A percentile compares a stretch with the other conserved stretches of the same genome.
Conservation (phyloP, 2,329 filamentous ascomycete species). For the Ascochyta rabiei region DNA sequence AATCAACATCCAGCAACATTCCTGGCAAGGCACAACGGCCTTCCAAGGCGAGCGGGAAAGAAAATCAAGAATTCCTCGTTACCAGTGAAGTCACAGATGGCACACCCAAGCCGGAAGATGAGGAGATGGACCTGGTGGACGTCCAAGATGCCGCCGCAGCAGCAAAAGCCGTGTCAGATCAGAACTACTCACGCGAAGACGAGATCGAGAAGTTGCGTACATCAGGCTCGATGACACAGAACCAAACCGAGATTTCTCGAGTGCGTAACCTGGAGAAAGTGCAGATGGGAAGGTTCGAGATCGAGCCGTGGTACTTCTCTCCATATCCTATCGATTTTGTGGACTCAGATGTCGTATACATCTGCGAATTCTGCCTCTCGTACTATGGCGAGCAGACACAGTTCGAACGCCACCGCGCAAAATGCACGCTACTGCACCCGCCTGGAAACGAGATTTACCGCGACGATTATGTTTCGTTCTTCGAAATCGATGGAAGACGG, state of each 20-base stretch:
- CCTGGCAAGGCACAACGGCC: conserved; percentile 54
- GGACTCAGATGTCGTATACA: conserved; percentile 88
- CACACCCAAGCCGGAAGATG: conserved; percentile 59
- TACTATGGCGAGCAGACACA: conserved; percentile 86
- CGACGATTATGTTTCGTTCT: conserved; percentile 91
- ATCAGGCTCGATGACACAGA: conserved; percentile 97
- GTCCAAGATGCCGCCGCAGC: conserved; percentile 59
- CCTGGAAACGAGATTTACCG: conserved; percentile 98
- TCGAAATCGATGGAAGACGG: conserved; percentile 92
- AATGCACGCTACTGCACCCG: conserved; percentile 90
- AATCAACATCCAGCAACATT: conserved; percentile 58
- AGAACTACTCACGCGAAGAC: conserved; percentile 76
- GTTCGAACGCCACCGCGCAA: conserved; percentile 83
- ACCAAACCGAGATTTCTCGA: conserved; percentile 93
- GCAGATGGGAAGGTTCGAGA: conserved; percentile 88
- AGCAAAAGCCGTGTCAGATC: conserved; percentile 59
- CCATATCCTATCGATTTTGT: conserved; percentile 91
- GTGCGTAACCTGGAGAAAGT: conserved; percentile 94
- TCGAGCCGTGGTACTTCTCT: conserved; percentile 99
- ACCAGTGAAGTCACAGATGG: conserved; percentile 56
- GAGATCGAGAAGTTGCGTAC: conserved; percentile 97
- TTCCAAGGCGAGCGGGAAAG: conserved; percentile 65
- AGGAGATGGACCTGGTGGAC: conserved; percentile 59
- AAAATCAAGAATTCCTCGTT: conserved; percentile 60
- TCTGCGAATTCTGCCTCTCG: conserved; percentile 94